A percentile compares a stretch with the other conserved stretches of the same genome.
phyloP scores from a whole-genome alignment of 1,139 yeast genomes.

The Petasospora rhodanensis region DNA sequence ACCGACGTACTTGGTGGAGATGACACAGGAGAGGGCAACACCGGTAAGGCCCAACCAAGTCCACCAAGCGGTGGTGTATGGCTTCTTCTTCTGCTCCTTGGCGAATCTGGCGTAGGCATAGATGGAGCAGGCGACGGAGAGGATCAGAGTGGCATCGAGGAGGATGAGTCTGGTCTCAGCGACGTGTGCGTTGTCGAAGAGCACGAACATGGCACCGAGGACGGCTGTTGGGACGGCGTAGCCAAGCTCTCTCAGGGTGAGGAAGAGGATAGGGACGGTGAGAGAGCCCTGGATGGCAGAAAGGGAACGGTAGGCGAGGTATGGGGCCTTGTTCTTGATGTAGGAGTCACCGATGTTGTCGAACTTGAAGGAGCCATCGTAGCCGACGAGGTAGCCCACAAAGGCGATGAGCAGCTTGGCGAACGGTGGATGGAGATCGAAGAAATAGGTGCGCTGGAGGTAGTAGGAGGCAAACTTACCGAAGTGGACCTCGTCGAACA shows the following conservation, averaged over 20 bases:
- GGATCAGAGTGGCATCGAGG: constrained; percentile 82
- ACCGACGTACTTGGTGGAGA: constrained; percentile 94
- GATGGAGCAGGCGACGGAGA: constrained; percentile 76
- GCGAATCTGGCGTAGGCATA: constrained; percentile 76
- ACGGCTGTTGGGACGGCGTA: constrained; percentile 76
- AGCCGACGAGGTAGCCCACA: constrained; percentile 86
- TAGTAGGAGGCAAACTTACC: constrained; percentile 94
- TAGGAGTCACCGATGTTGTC: constrained; percentile 88
- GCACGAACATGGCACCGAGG: constrained; percentile 74
- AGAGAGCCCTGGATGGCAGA: constrained; percentile 80
- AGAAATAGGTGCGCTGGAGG: constrained; percentile 77
- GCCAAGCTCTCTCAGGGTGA: constrained; percentile 78
- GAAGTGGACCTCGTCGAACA: constrained; percentile 97
- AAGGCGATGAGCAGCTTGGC: constrained; percentile 90
- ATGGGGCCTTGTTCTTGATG: constrained; percentile 74
- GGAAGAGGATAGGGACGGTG: constrained; percentile 78
- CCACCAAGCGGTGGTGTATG: constrained; percentile 80
- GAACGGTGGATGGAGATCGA: constrained; percentile 97
- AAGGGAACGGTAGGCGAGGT: constrained; percentile 76
- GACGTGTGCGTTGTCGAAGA: constrained; percentile 90
- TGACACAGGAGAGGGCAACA: constrained; percentile 78
- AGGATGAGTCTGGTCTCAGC: constrained; percentile 86
- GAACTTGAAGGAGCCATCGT: constrained; percentile 85
- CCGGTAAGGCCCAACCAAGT: constrained; percentile 83
- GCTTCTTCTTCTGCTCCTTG: constrained; percentile 54